These are phyloP conservation scores for Stephanodiscus triporus DNA, from an alignment of 108 stramenopile species.

Conservation along the genomic window DNA sequence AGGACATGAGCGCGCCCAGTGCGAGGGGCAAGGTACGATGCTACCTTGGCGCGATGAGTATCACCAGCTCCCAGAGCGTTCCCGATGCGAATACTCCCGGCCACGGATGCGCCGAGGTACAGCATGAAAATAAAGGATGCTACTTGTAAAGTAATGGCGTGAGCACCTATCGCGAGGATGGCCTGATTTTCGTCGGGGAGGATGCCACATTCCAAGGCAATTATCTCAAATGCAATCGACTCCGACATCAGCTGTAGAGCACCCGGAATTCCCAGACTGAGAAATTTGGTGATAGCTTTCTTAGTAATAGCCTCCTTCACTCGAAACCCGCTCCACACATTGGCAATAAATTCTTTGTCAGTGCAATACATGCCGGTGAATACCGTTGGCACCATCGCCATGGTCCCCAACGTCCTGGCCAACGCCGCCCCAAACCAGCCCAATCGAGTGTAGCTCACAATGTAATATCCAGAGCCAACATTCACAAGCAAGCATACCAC, in stretches of 20 bases:
- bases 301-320: constrained; percentile 20
- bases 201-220: constrained; percentile 48
- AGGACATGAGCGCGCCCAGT: constrained; percentile 6
- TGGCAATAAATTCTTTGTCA: constrained; percentile 27
- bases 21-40: constrained; percentile 19
- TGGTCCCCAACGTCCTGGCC: constrained; percentile 31
- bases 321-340: constrained; percentile 36
- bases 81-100: constrained; percentile 46
- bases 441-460: constrained; percentile 34
- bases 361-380: constrained; percentile 23
- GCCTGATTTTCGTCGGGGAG: constrained; percentile 28
- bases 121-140: constrained; percentile 37
- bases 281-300: constrained; percentile 25
- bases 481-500: constrained; percentile 37
- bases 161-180: constrained; percentile 45
- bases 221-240: constrained; percentile 44
- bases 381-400: constrained; percentile 24
- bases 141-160: constrained; percentile 40
- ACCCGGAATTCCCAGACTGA: constrained; percentile 43
- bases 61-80: constrained; percentile 57
- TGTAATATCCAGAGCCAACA: constrained; percentile 37
- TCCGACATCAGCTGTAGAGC: constrained; percentile 45
- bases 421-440: constrained; percentile 55
- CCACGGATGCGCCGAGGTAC: constrained; percentile 30
- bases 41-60: constrained; percentile 30